Conservation (phyloP, 805 yeast genomes). For the Teunomyces tritomae region DNA sequence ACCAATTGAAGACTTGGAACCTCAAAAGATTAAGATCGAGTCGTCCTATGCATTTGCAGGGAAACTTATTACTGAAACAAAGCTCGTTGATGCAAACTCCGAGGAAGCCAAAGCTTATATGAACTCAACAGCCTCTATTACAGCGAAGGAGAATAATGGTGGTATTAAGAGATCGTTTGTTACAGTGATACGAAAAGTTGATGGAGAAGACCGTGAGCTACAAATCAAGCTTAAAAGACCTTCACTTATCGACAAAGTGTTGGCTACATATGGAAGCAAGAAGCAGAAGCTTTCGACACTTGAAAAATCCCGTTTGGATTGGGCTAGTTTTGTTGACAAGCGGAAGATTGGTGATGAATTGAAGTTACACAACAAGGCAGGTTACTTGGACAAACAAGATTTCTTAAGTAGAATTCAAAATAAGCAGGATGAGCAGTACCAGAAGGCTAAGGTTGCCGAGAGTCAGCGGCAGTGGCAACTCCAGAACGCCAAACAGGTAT, state of each 20-base stretch:
- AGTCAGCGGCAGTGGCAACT: constrained; percentile 12
- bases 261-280: constrained; percentile 59
- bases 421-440: constrained; percentile 50
- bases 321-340: constrained; percentile 91
- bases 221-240: constrained; percentile 67
- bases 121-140: constrained; percentile 46
- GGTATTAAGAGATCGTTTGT: constrained; percentile 24
- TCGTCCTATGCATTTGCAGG: constrained; percentile 90
- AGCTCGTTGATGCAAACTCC: constrained; percentile 69
- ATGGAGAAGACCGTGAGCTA: constrained; percentile 38
- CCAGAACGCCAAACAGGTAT: constrained; percentile 5
- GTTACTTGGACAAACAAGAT: constrained; percentile 88
- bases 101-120: constrained; percentile 87
- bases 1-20: constrained; percentile 17
- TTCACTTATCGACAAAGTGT: constrained; percentile 72
- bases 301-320: constrained; percentile 89
- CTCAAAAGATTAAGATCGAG: constrained; percentile 64
- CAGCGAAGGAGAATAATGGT: constrained; percentile 10
- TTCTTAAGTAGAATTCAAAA: constrained; percentile 75
- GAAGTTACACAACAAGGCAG: constrained; percentile 77
- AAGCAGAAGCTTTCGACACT: constrained; percentile 78
- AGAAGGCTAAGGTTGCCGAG: constrained; percentile 40
- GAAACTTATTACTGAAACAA: constrained; percentile 70
- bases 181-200: constrained; percentile 31
- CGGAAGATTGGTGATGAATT: constrained; percentile 83